A percentile compares a stretch with the other conserved stretches of the same genome.
phyloP scores from a whole-genome alignment of 352 stramenopile genomes.

The Phytopythium boreale region DNA sequence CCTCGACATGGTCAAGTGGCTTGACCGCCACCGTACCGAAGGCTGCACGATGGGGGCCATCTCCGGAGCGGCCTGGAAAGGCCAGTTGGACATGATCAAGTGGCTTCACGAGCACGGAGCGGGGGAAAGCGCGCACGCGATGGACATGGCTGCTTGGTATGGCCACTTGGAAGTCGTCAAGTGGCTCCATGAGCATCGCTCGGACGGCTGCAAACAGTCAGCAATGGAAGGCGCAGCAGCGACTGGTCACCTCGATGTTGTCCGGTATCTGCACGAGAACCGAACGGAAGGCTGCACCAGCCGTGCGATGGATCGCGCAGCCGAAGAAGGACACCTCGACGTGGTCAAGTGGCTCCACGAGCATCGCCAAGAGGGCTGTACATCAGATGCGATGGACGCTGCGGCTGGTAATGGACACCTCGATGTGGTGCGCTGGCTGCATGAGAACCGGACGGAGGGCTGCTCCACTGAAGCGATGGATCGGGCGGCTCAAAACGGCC shows the following conservation, averaged over 20 bases:
- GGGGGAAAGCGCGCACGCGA: not conserved
- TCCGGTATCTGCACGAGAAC: not conserved
- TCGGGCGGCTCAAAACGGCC: not conserved
- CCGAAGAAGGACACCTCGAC: not conserved
- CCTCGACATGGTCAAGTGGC: not conserved
- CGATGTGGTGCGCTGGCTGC: not conserved
- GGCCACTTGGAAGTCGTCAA: slow-evolving; percentile 1
- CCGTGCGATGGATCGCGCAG: not conserved
- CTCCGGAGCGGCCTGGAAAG: not conserved
- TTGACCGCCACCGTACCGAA: not conserved
- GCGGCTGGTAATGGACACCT: not conserved
- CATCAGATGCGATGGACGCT: not conserved
- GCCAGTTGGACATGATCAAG: not conserved
- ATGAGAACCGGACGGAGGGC: not conserved
- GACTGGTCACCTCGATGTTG: not conserved
- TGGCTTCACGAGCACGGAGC: not conserved
- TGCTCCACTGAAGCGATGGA: not conserved
- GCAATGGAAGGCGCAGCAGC: not conserved
- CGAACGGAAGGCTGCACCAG: not conserved
- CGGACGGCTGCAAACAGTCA: not conserved
- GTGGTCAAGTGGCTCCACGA: not conserved
- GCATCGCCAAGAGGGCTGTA: not conserved
- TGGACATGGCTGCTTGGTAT: not conserved
- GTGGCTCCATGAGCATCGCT: not conserved
- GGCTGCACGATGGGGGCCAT: not conserved